phyloP scores from a whole-genome alignment of 1,284 basidiomycete genomes.

The Cutaneotrichosporon sp. region DNA sequence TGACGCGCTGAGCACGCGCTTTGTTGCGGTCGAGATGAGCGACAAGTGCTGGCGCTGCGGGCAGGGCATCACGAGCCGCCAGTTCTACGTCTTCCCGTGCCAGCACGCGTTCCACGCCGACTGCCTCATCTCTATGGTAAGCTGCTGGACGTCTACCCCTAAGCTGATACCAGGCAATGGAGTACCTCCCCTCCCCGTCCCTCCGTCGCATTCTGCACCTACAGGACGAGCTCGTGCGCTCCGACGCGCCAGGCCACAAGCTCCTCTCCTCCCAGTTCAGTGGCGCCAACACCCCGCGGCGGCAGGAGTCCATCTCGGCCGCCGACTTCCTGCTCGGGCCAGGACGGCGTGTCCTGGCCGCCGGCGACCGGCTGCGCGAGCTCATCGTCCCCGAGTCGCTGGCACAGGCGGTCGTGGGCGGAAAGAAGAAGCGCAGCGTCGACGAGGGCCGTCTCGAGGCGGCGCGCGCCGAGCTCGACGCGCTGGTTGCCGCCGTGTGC shows the following conservation, averaged over 20 bases:
- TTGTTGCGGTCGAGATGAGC: conserved; percentile 84
- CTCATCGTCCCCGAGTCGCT: conserved; percentile 89
- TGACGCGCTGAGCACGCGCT: conserved; percentile 78
- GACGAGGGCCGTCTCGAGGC: conserved; percentile 60
- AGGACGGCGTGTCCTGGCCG: conserved; percentile 76
- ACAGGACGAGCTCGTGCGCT: conserved; percentile 76
- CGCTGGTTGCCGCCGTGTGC: conserved; percentile 80
- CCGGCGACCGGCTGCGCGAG: conserved; percentile 83
- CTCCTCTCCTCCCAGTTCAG: conserved; percentile 39
- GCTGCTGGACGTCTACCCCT: too few relatives aligned
- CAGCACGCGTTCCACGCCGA: conserved; percentile 95
- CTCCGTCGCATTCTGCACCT: conserved; percentile 79
- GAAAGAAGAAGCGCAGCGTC: conserved; percentile 51
- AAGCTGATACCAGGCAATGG: conserved; percentile 68
- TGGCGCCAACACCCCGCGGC: conserved; percentile 29
- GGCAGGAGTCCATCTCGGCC: conserved; percentile 28
- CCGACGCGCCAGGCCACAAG: conserved; percentile 43
- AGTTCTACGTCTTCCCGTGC: conserved; percentile 99
- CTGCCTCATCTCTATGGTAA: conserved; percentile 84
- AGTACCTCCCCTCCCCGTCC: conserved; percentile 76
- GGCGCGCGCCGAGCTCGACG: conserved; percentile 75
- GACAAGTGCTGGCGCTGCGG: conserved; percentile 85
- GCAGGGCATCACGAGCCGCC: conserved; percentile 73
- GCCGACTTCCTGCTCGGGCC: conserved; percentile 45
- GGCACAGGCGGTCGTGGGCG: conserved; percentile 57